Evolutionary conservation across 2,329 filamentous ascomycete species (phyloP).

Genomic region (Juglanconis oblonga): DNA sequence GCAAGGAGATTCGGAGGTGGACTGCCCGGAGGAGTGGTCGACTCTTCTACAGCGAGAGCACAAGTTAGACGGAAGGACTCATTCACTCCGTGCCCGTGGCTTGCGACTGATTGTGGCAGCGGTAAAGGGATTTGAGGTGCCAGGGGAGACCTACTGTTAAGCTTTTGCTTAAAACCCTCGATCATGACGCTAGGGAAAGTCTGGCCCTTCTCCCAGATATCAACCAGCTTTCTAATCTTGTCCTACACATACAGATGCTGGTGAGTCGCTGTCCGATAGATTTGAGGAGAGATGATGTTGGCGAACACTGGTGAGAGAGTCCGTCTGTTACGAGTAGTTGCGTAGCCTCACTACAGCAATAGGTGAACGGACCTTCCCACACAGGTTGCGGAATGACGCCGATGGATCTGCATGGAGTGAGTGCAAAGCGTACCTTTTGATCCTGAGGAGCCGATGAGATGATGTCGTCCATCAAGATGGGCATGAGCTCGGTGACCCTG

Average conservation of each 20-base stretch:
- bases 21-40: constrained; percentile 69
- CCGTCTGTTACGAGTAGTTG: constrained; percentile 2
- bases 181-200: constrained; percentile 85
- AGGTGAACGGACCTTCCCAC: constrained; percentile 1
- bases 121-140: constrained; percentile 1
- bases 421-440: constrained; percentile 80
- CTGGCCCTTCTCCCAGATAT: constrained; percentile 95
- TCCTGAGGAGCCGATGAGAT: constrained; percentile 82
- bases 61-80: constrained; percentile 33
- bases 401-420: not conserved
- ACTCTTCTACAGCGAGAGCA: constrained; percentile 50
- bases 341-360: constrained; percentile 21
- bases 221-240: constrained; percentile 91
- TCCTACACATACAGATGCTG: constrained; percentile 62
- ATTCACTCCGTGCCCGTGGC: no score
- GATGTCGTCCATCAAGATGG: constrained; percentile 93
- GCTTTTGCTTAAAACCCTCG: constrained; percentile 75
- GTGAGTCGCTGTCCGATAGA: constrained; percentile 35
- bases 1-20: constrained; percentile 47
- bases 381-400: not conserved
- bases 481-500: constrained; percentile 93
- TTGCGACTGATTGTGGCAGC: not conserved
- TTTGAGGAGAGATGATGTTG: constrained; percentile 12
- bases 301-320: not conserved
- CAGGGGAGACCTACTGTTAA: constrained; percentile 42